Evolutionary conservation across 2,329 filamentous ascomycete species (phyloP), one percentile per base, ranked within the genome.

Genomic region (Colletotrichum sp.): DNA sequence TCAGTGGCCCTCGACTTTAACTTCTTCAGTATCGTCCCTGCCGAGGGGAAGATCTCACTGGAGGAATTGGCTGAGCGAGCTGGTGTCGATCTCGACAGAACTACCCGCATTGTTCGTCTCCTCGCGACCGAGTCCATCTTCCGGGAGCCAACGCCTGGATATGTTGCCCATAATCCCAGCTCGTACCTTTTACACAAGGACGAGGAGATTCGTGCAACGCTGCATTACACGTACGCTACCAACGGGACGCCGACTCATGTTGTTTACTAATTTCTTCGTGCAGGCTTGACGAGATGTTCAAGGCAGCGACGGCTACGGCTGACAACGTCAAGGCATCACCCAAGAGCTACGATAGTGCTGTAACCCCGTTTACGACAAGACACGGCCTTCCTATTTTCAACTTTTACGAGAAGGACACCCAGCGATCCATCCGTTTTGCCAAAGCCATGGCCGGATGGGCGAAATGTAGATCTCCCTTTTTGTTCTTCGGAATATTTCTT

Each of bases 1-100:
- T 79, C 81, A 48, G 70, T 81, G 4, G 81, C 79, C 5, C 71
- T 81, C 3, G 77, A 82, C 6, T 82, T 81, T 57, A 36, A 78
- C 4, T 81, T 83, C 57, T 83, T 83, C 72, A 63, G 39, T 3
- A 21, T 81, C 0, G 77, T 83, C 4, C 79, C 79, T 1, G 30
- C 39, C 3, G 61, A 77, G 7, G 73, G 77, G 0, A 76, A 73
- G 0, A 79, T 83, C 2, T 72, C 43, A 2, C 3, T 82, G 6
- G 28, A 71, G 2, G 76, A 79, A 4, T 72, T 83, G 26, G 80
- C 79, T 0, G 5, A 69, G 2, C 78, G 78, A 13, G 77, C 78
- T 4, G 77, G 78, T 1, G 24, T 81, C 8, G 79, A 82, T 48
- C 26, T 63, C 1, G 81, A 82, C 32, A 75, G 80, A 6, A 66